A percentile compares a stretch with the other conserved stretches of the same genome.
These are phyloP conservation scores for Epichloe baconii DNA, from an alignment of 2,329 filamentous ascomycete genomes.

Conservation along the genomic window DNA sequence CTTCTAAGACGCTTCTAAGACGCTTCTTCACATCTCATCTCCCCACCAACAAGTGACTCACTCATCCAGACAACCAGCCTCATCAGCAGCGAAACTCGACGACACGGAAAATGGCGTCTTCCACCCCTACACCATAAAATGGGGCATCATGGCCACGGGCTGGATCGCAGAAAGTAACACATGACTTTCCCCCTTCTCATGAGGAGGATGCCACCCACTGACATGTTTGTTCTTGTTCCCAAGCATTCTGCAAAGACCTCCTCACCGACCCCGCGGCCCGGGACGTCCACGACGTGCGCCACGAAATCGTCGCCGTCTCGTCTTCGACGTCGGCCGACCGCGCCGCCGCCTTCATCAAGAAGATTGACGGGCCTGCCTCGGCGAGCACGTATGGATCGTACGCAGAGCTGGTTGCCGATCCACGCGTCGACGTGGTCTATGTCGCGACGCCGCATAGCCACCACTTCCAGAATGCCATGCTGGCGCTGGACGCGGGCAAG, in stretches of 20 bases:
- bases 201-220: neutral
- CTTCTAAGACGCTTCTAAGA: neutral
- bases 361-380: constrained; percentile 52
- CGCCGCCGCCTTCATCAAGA: constrained; percentile 59
- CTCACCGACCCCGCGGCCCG: constrained; percentile 59
- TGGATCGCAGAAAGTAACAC: constrained; percentile 37
- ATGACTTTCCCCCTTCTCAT: too few relatives aligned
- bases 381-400: constrained; percentile 71
- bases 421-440: constrained; percentile 74
- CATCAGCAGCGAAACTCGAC: neutral
- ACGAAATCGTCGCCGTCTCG: constrained; percentile 67
- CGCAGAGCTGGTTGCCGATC: constrained; percentile 64
- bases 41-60: neutral
- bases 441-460: constrained; percentile 85
- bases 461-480: constrained; percentile 82
- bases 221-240: neutral
- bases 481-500: constrained; percentile 74
- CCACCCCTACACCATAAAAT: constrained; percentile 35
- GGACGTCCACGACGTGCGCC: constrained; percentile 57
- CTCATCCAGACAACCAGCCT: too few relatives aligned
- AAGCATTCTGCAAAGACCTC: constrained; percentile 66
- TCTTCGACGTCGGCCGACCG: constrained; percentile 61
- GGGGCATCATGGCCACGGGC: constrained; percentile 50
- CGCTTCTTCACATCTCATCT: neutral
- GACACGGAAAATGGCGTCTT: constrained; percentile 22